Conservation (phyloP, 306 rosid species). For the Castanea mollissima region DNA sequence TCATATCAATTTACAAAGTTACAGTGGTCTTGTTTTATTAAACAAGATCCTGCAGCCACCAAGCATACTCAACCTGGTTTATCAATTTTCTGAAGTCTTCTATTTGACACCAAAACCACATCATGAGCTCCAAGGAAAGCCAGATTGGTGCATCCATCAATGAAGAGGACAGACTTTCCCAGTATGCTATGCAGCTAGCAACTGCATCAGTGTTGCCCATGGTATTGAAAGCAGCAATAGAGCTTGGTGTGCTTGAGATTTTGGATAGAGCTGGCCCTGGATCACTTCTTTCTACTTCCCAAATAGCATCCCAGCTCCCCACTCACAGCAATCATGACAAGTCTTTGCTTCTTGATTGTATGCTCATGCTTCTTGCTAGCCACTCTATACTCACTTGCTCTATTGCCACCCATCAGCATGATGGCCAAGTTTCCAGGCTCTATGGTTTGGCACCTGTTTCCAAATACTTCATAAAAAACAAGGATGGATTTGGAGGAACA, state of each 20-base stretch:
- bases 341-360: constrained; percentile 14
- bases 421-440: constrained; percentile 11
- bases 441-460: constrained; percentile 22
- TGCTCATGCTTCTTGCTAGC: constrained; percentile 19
- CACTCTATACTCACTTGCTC: constrained; percentile 20
- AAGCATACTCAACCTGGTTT: too few species aligned
- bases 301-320: constrained; percentile 27
- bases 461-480: constrained; percentile 11
- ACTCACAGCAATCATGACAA: constrained; percentile 6
- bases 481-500: constrained; percentile 17
- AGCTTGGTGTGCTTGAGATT: constrained; percentile 30
- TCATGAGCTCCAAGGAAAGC: not conserved
- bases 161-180: constrained; percentile 7
- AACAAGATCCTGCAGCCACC: too few species aligned
- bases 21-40: too few species aligned
- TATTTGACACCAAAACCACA: not conserved
- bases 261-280: constrained; percentile 18
- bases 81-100: not conserved
- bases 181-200: constrained; percentile 20
- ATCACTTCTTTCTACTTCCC: constrained; percentile 14
- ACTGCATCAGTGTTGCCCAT: constrained; percentile 19
- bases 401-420: constrained; percentile 1
- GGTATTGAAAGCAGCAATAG: constrained; percentile 28
- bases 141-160: constrained; percentile 4
- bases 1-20: too few species aligned